Evolutionary conservation across 2,329 filamentous ascomycete genomes (phyloP).

Genomic region (Verticillium klebahnii): DNA sequence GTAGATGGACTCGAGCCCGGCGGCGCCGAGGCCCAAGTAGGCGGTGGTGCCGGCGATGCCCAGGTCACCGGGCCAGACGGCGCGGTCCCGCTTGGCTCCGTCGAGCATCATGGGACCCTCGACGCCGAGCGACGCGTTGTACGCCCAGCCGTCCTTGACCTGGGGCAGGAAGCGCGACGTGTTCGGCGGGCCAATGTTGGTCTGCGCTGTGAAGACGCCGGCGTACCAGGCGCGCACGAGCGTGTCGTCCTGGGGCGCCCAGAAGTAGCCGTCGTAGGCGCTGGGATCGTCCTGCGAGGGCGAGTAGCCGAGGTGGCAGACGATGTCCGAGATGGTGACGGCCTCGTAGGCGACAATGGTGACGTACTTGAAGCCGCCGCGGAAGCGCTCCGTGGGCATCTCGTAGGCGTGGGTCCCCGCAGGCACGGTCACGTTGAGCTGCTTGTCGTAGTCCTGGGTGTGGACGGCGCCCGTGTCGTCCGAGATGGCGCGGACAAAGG

Average conservation of each 20-base stretch:
- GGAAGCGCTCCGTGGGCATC: constrained; percentile 25
- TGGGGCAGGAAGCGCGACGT: constrained; percentile 26
- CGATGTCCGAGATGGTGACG: constrained; percentile 20
- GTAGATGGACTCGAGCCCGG: constrained; percentile 36
- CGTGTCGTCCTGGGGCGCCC: constrained; percentile 32
- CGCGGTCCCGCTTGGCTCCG: constrained; percentile 49
- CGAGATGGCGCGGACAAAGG: constrained; percentile 16
- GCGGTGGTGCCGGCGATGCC: constrained; percentile 46
- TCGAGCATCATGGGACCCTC: constrained; percentile 33
- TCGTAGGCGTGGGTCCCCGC: constrained; percentile 4
- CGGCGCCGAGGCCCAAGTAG: constrained; percentile 45
- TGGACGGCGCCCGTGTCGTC: constrained; percentile 17
- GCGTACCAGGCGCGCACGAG: constrained; percentile 43
- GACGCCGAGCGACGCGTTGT: constrained; percentile 25
- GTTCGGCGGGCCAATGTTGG: constrained; percentile 22
- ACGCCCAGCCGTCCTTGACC: constrained; percentile 34
- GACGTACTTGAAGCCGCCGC: constrained; percentile 40
- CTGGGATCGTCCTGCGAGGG: constrained; percentile 30
- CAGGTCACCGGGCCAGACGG: constrained; percentile 56
- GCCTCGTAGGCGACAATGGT: constrained; percentile 22
- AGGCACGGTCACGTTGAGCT: constrained; percentile 14
- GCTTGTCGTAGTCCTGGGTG: constrained; percentile 17
- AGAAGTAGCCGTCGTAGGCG: constrained; percentile 40
- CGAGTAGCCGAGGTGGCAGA: constrained; percentile 23
- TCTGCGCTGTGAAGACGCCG: constrained; percentile 31